Evolutionary conservation across 352 stramenopile species (phyloP).

Genomic region (Phytophthora citrophthora): DNA sequence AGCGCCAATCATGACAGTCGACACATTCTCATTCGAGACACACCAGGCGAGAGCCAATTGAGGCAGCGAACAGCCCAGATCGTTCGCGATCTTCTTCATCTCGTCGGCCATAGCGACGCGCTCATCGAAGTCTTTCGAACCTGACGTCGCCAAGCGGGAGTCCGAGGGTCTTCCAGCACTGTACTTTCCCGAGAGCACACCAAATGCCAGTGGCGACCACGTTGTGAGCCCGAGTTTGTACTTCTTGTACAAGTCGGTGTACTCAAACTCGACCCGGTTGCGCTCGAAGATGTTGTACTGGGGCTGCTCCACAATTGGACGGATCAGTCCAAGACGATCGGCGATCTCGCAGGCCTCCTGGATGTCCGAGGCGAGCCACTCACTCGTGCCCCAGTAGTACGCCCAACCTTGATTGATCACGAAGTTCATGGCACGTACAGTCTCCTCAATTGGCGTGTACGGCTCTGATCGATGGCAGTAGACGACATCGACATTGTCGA

Average conservation of each 20-base stretch:
- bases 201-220: neutral
- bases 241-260: too few species aligned
- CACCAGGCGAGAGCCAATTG: conserved; percentile 62
- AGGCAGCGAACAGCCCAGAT: conserved; percentile 52
- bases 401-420: too few species aligned
- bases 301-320: too few species aligned
- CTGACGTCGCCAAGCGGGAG: conserved; percentile 29
- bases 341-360: too few species aligned
- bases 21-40: conserved; percentile 55
- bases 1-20: conserved; percentile 51
- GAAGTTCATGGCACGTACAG: too few species aligned
- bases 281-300: too few species aligned
- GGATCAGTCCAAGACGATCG: too few species aligned
- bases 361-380: too few species aligned
- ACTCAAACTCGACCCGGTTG: too few species aligned
- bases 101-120: conserved; percentile 38
- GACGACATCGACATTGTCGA: conserved; percentile 4
- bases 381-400: too few species aligned
- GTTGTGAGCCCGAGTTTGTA: too few species aligned
- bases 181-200: conserved; percentile 77
- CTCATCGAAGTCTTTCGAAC: conserved; percentile 7
- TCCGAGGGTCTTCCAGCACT: conserved; percentile 33
- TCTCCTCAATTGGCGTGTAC: neutral
- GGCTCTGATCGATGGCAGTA: conserved; percentile 4
- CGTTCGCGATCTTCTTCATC: conserved; percentile 46